phyloP scores from a whole-genome alignment of 1,139 yeast species.

The Pichia sp. region DNA sequence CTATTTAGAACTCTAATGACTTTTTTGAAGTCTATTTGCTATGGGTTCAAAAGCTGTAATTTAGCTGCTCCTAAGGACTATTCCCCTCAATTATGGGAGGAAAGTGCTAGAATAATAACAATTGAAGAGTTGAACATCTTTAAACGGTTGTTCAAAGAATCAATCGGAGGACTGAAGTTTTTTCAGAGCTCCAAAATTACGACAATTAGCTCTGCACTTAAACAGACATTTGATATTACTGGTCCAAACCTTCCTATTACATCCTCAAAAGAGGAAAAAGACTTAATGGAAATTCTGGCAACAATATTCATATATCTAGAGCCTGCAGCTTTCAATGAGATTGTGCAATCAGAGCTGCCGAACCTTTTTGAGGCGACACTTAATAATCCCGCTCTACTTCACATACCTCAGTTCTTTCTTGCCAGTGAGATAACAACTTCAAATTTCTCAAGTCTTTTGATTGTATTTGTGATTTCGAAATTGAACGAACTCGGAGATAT shows the following conservation, averaged over 20 bases:
- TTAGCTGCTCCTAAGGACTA: constrained; percentile 74
- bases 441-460: constrained; percentile 82
- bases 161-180: constrained; percentile 73
- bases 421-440: constrained; percentile 93
- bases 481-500: constrained; percentile 77
- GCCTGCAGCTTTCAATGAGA: constrained; percentile 93
- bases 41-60: constrained; percentile 84
- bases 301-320: constrained; percentile 91
- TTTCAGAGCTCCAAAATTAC: constrained; percentile 56
- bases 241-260: constrained; percentile 82
- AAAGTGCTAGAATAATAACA: constrained; percentile 76
- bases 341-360: constrained; percentile 76
- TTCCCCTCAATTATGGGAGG: constrained; percentile 74
- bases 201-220: constrained; percentile 33
- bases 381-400: constrained; percentile 80
- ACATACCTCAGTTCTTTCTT: constrained; percentile 88
- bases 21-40: constrained; percentile 83
- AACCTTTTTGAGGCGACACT: constrained; percentile 76
- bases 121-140: constrained; percentile 79
- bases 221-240: constrained; percentile 62
- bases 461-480: constrained; percentile 69
- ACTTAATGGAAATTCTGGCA: constrained; percentile 92
- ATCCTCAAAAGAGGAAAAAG: constrained; percentile 90
- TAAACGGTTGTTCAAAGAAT: constrained; percentile 75
- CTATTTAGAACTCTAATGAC: constrained; percentile 85